Percentiles rank a stretch among this genome's conserved stretches.
Conservation (phyloP, 495 filamentous ascomycete species). For the Copromyces sp. region DNA sequence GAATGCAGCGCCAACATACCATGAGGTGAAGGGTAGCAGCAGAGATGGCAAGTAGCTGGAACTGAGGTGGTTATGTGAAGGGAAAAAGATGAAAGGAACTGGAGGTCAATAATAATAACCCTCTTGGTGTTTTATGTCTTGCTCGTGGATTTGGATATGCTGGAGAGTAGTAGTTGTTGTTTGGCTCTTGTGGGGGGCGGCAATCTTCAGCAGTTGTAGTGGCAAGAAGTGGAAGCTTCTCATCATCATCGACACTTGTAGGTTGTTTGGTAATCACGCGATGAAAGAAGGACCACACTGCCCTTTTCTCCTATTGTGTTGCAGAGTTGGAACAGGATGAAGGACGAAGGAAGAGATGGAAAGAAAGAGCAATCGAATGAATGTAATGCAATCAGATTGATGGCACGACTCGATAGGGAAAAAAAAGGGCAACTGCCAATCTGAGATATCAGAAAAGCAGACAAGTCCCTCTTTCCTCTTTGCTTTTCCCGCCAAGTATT, state of each 20-base stretch:
- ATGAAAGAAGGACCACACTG: neutral
- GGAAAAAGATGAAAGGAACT: neutral
- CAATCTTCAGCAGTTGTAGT: neutral
- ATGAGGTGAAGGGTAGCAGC: neutral
- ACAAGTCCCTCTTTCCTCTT: neutral
- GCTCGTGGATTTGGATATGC: neutral
- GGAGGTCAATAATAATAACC: neutral
- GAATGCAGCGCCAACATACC: neutral
- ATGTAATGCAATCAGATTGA: neutral
- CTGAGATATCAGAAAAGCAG: neutral
- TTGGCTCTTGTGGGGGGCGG: neutral
- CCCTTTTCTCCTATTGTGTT: neutral
- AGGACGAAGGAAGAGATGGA: neutral
- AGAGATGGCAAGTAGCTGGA: neutral
- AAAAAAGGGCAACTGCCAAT: neutral
- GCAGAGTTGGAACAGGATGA: neutral
- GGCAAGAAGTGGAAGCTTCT: neutral
- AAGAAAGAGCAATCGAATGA: neutral
- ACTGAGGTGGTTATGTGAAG: neutral
- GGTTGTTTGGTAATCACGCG: neutral
- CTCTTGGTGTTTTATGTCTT: neutral
- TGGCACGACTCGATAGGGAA: neutral
- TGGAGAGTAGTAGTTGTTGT: neutral
- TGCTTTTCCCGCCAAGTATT: neutral
- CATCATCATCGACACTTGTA: neutral